Evolutionary conservation across 345 rosid species (phyloP), one percentile per base, ranked within the genome.

Genomic region (Citrus australasica): DNA sequence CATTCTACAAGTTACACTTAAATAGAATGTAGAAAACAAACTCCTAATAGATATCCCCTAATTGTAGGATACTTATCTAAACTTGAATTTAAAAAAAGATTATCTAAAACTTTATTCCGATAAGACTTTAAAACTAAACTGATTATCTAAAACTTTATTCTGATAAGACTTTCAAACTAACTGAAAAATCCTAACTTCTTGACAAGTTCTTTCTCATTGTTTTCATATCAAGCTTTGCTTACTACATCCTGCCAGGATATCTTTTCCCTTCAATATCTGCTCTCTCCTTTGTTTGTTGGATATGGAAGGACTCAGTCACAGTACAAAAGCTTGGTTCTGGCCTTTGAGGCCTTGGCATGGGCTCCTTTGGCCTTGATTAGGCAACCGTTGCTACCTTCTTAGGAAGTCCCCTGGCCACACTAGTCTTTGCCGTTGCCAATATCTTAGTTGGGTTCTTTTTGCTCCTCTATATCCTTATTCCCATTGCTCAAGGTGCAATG

Each of bases 391-490:
- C 89, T 28, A 73, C 89, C 70, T 93, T 87, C 92, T 51, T 92
- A 46, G 94, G 94, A 46, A 87, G 88, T 79, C 98, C 98, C n/a
- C 85, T 93, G 14, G 90, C 95, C 70, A 82, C 85, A 1, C 98
- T 92, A 0, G 85, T 87, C 63, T 90, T 88, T 53, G 88, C 91
- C 80, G 88, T 95, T 22, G 79, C 83, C 62, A 95, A 92, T 46
- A 67, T 65, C 71, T 59, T 92, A 21, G 77, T 51, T 0, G 92
- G 97, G 2, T 90, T 89, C 79, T 28, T 85, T 86, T 79, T 89
- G 83, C 35, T 90, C 22, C 30, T 89, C 8, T 92, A 95, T 80
- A 68, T 92, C 16, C 67, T 87, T 35, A 74, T 86, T 13, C 95
- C 94, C 27, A 84, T 87, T 76, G 85, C 86, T 37, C 90, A 93